Evolutionary conservation across 2,329 filamentous ascomycete species (phyloP).

Genomic region (Lachnellula suecica): DNA sequence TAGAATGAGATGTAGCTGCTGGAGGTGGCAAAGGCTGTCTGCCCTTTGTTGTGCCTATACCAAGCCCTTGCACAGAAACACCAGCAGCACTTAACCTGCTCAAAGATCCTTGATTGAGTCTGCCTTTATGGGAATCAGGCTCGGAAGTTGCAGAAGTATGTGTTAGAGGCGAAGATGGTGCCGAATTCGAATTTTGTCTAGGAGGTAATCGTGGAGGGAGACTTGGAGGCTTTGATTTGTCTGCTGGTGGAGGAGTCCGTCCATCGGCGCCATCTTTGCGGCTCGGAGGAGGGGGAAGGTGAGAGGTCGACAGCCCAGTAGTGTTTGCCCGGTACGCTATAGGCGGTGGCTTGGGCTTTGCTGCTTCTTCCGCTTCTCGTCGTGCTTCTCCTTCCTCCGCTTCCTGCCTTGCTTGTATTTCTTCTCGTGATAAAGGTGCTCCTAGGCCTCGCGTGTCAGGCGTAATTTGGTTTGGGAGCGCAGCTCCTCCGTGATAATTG

Average conservation of each 20-base stretch:
- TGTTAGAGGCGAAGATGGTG: constrained; percentile 42
- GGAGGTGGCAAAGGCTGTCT: constrained; percentile 34
- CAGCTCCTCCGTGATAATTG: constrained; percentile 31
- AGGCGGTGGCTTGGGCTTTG: constrained; percentile 41
- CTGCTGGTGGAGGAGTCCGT: constrained; percentile 22
- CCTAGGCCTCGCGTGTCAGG: constrained; percentile 40
- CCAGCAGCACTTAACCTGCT: constrained; percentile 60
- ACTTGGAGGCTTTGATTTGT: constrained; percentile 31
- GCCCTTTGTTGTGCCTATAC: constrained; percentile 47
- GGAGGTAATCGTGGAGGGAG: constrained; percentile 62
- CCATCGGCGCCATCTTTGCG: constrained; percentile 35
- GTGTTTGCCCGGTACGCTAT: constrained; percentile 61
- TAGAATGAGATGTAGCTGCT: constrained; percentile 24
- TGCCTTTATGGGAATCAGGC: constrained; percentile 31
- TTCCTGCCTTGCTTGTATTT: constrained; percentile 32
- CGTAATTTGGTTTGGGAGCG: constrained; percentile 28
- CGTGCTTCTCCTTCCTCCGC: constrained; percentile 29
- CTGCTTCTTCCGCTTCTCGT: constrained; percentile 28
- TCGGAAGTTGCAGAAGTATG: constrained; percentile 20
- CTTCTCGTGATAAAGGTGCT: constrained; percentile 40
- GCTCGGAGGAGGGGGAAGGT: constrained; percentile 60
- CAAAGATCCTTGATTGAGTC: constrained; percentile 45
- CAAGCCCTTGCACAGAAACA: constrained; percentile 64
- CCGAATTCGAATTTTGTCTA: constrained; percentile 37
- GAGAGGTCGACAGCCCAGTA: constrained; percentile 56